Evolutionary conservation across 495 filamentous ascomycete genomes (phyloP).

Genomic region (Xanthoparmelia taractica): DNA sequence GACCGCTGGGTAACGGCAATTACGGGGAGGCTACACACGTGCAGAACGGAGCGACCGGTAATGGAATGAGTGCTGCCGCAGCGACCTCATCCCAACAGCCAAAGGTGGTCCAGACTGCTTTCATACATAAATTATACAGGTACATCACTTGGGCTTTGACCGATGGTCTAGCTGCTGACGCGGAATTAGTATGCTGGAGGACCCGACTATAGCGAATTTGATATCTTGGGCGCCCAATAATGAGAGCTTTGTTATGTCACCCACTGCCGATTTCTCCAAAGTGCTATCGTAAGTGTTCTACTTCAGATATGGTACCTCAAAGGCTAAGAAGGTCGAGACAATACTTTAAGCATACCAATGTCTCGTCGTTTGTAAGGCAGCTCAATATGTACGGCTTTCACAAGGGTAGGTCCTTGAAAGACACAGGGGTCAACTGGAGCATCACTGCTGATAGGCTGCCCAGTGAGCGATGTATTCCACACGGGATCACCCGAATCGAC

Average conservation of each 20-base stretch:
- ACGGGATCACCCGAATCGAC: constrained; percentile 92
- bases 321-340: constrained; percentile 42
- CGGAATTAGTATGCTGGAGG: constrained; percentile 80
- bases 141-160: constrained; percentile 40
- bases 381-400: constrained; percentile 99
- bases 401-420: constrained; percentile 63
- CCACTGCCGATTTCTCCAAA: constrained; percentile 95
- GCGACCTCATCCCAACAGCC: constrained; percentile 86
- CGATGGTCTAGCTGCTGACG: constrained; percentile 33
- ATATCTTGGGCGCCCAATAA: constrained; percentile 92
- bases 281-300: constrained; percentile 72
- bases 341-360: constrained; percentile 99
- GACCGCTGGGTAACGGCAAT: constrained; percentile 27
- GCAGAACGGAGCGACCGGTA: constrained; percentile 37
- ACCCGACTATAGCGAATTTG: constrained; percentile 81
- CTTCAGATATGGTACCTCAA: constrained; percentile 18
- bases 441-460: constrained; percentile 4
- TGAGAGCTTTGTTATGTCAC: constrained; percentile 98
- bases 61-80: constrained; percentile 49
- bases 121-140: constrained; percentile 99
- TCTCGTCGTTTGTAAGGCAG: constrained; percentile 95
- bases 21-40: constrained; percentile 16
- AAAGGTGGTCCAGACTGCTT: constrained; percentile 98
- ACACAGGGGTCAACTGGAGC: background rate
- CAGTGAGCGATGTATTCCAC: constrained; percentile 98